Percentiles rank a stretch among this genome's conserved stretches.
Evolutionary conservation across 768 basidiomycete species (phyloP).

Genomic region (Naganishia vishniacii): DNA sequence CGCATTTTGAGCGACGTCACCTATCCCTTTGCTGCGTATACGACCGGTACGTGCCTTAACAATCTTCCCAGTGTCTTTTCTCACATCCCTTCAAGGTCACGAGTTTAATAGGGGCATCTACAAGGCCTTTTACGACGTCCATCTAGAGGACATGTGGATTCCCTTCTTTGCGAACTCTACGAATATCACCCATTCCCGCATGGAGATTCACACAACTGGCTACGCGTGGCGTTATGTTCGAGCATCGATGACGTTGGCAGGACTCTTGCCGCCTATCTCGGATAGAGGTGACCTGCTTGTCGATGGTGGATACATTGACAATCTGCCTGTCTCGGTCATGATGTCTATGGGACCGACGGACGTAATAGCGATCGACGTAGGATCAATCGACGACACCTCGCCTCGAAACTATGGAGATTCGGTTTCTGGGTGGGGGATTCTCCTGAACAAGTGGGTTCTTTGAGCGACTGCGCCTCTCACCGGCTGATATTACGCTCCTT

Average conservation of each 20-base stretch:
- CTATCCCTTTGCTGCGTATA: conserved; percentile 86
- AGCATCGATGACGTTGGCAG: conserved; percentile 95
- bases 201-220: conserved; percentile 97
- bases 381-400: conserved; percentile 87
- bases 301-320: conserved; percentile 50
- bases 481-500: not conserved
- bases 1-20: conserved; percentile 88
- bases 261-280: conserved; percentile 86
- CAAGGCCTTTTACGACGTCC: conserved; percentile 84
- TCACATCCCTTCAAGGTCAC: conserved; percentile 3
- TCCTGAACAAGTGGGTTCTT: conserved; percentile 68
- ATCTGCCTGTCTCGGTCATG: conserved; percentile 74
- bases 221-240: conserved; percentile 88
- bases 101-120: conserved; percentile 66
- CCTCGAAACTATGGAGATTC: conserved; percentile 92
- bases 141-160: conserved; percentile 87
- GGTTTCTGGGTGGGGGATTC: conserved; percentile 91
- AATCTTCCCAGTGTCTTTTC: not conserved
- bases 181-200: conserved; percentile 88
- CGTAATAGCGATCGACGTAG: conserved; percentile 91
- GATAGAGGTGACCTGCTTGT: conserved; percentile 69
- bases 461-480: not conserved
- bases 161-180: conserved; percentile 98
- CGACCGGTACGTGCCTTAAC: conserved; percentile 56
- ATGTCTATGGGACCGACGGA: conserved; percentile 81